Percentiles rank a stretch among this genome's conserved stretches.
phyloP scores from a whole-genome alignment of 2,329 filamentous ascomycete species.

The Ilyonectria mors-panacis region DNA sequence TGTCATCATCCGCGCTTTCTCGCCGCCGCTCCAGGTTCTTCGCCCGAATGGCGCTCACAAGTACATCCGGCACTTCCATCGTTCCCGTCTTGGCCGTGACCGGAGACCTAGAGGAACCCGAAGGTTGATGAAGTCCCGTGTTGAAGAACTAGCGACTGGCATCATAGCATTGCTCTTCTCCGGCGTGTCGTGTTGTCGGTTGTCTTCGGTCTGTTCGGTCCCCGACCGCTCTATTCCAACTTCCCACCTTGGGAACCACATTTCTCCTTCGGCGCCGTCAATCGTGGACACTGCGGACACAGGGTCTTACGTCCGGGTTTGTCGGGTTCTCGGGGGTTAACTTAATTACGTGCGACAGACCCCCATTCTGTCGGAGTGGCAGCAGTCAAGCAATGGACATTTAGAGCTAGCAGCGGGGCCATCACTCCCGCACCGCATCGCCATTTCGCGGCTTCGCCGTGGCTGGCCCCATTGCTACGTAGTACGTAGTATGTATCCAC shows the following conservation, averaged over 20 bases:
- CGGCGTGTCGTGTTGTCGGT: conserved; percentile 12
- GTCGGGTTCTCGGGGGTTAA: conserved; percentile 46
- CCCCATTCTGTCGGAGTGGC: conserved; percentile 29
- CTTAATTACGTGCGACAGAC: conserved; percentile 42
- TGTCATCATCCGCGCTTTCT: conserved; percentile 3
- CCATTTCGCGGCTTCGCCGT: conserved; percentile 39
- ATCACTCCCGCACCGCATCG: conserved; percentile 23
- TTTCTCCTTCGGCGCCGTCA: conserved; percentile 19
- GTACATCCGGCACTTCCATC: background rate
- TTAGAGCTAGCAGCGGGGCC: conserved; percentile 26
- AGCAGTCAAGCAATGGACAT: conserved; percentile 26
- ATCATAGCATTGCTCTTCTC: background rate
- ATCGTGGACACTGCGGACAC: conserved; percentile 17
- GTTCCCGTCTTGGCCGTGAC: background rate
- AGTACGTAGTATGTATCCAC: conserved; percentile 17
- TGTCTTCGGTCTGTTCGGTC: conserved; percentile 18
- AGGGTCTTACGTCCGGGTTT: conserved; percentile 32
- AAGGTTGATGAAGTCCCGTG: background rate
- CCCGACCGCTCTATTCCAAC: conserved; percentile 17
- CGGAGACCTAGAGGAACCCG: background rate
- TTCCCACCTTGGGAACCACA: conserved; percentile 5
- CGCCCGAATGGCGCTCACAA: background rate
- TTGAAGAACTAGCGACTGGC: background rate
- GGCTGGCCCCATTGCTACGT: conserved; percentile 9
- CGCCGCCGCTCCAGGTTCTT: background rate